A percentile compares a stretch with the other conserved stretches of the same genome.
Evolutionary conservation across 2,329 filamentous ascomycete species (phyloP).

Genomic region (Aspergillus sp.): DNA sequence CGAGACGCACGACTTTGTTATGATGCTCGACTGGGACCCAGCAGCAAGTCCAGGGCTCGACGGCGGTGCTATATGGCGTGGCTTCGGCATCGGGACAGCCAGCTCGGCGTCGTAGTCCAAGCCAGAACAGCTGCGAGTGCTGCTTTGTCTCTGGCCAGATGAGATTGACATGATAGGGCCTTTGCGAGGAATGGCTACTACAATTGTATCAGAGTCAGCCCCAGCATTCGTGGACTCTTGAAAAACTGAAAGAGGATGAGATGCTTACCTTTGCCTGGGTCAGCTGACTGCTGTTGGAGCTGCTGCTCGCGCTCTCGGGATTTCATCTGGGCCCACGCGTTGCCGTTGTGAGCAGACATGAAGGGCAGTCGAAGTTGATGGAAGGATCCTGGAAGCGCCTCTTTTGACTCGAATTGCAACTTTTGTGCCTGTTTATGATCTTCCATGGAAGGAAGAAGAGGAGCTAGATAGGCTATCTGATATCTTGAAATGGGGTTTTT

Average conservation of each 20-base stretch:
- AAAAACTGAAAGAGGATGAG: background rate
- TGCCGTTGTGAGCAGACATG: constrained; percentile 15
- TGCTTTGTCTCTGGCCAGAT: constrained; percentile 2
- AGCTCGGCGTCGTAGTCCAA: too few relatives aligned
- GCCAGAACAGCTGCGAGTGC: constrained; percentile 11
- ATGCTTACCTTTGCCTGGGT: constrained; percentile 6
- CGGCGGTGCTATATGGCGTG: too few relatives aligned
- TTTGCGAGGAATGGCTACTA: constrained; percentile 2
- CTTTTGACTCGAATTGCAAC: too few relatives aligned
- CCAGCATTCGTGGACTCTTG: background rate
- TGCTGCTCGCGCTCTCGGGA: constrained; percentile 9
- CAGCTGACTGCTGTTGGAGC: background rate
- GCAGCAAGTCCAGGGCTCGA: too few relatives aligned
- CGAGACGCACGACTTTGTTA: background rate
- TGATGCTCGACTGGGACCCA: background rate
- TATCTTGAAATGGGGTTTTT: too few relatives aligned
- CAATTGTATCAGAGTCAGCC: too few relatives aligned
- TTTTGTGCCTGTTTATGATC: too few relatives aligned
- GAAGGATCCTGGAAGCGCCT: background rate
- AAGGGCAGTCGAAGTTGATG: constrained; percentile 1
- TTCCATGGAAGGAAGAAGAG: too few relatives aligned
- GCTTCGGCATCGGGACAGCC: too few relatives aligned
- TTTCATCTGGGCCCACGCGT: constrained; percentile 23
- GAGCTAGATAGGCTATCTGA: too few relatives aligned
- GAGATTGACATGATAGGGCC: constrained; percentile 1